Conservation (phyloP, 2,329 filamentous ascomycete species). For the Juglanconis oblonga region DNA sequence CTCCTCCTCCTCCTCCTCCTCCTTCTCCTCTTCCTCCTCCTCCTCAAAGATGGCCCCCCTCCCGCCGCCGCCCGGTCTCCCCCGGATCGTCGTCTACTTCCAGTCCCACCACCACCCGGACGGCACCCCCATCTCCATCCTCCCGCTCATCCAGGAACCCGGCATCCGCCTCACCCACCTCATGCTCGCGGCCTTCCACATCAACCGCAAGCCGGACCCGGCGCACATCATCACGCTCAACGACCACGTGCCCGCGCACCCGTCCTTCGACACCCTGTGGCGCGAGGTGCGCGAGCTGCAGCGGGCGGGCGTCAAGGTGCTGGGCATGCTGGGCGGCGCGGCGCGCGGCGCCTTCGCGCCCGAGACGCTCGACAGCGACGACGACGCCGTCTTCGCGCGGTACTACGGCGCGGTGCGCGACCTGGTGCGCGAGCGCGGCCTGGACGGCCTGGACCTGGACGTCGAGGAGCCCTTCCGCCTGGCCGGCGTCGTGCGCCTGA, state of each 20-base stretch:
- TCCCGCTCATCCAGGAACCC: slow-evolving; percentile 38
- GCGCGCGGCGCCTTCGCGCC: slow-evolving; percentile 64
- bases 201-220: slow-evolving; percentile 63
- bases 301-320: slow-evolving; percentile 66
- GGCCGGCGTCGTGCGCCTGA: slow-evolving; percentile 57
- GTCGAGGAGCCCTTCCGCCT: slow-evolving; percentile 73
- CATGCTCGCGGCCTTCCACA: slow-evolving; percentile 74
- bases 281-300: slow-evolving; percentile 68
- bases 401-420: slow-evolving; percentile 66
- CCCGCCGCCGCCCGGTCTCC: slow-evolving; percentile 21
- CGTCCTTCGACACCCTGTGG: slow-evolving; percentile 66
- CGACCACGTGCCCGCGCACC: slow-evolving; percentile 63
- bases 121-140: slow-evolving; percentile 36
- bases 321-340: slow-evolving; percentile 79
- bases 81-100: slow-evolving; percentile 34
- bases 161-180: slow-evolving; percentile 60
- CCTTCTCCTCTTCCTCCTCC: background rate
- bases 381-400: slow-evolving; percentile 57
- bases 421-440: slow-evolving; percentile 53
- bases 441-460: slow-evolving; percentile 70
- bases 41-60: slow-evolving; percentile 27
- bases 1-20: background rate
- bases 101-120: slow-evolving; percentile 41
- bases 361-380: slow-evolving; percentile 46
- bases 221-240: slow-evolving; percentile 61